Conservation (phyloP, 495 filamentous ascomycete species). For the Tirmania nivea region DNA sequence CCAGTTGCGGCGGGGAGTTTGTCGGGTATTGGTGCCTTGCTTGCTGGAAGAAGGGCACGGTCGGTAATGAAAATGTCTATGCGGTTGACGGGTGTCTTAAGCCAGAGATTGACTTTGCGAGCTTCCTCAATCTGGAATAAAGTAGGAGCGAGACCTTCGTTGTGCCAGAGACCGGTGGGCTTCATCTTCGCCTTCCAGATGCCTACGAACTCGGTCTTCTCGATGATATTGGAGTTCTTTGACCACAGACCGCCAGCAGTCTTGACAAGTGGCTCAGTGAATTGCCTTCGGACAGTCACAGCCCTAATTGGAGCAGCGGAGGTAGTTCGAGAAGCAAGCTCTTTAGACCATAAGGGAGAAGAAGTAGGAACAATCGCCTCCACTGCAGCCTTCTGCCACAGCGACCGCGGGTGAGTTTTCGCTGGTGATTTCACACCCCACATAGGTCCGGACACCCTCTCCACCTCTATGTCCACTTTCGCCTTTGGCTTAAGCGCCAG, state of each 20-base stretch:
- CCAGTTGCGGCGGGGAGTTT: too few relatives aligned
- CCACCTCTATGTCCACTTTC: too few relatives aligned
- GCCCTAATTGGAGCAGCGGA: slow-evolving; percentile 6
- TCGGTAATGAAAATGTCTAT: too few relatives aligned
- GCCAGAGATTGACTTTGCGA: background rate
- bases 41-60: too few relatives aligned
- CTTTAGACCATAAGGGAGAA: slow-evolving; percentile 9
- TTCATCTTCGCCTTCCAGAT: background rate
- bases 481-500: too few relatives aligned
- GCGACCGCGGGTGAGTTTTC: background rate
- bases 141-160: too few relatives aligned
- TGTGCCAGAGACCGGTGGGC: background rate
- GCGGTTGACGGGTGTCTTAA: too few relatives aligned
- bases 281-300: slow-evolving; percentile 6
- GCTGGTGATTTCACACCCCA: slow-evolving; percentile 7
- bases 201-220: background rate
- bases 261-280: background rate
- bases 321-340: slow-evolving; percentile 13
- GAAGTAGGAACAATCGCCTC: background rate
- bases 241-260: slow-evolving; percentile 11
- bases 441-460: slow-evolving; percentile 6
- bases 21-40: too few relatives aligned
- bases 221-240: slow-evolving; percentile 1
- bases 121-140: background rate
- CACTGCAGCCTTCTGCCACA: slow-evolving; percentile 1